phyloP scores from a whole-genome alignment of 2,329 filamentous ascomycete species.

The Sphaerulina populicola region DNA sequence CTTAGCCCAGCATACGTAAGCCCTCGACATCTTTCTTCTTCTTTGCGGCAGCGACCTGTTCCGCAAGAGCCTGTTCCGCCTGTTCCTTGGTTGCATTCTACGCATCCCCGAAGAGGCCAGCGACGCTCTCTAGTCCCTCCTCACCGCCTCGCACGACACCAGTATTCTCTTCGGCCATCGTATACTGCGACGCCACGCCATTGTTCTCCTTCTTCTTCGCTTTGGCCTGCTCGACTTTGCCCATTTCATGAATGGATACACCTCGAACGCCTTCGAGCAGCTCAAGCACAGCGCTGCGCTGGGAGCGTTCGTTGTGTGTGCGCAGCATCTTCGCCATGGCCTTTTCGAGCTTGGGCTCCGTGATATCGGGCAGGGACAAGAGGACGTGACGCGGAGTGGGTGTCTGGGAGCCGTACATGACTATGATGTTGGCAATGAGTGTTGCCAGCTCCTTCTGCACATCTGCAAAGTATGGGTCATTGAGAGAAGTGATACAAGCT shows the following conservation, averaged over 20 bases:
- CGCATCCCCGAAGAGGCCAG: constrained; percentile 38
- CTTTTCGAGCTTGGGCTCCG: constrained; percentile 55
- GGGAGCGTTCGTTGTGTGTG: constrained; percentile 54
- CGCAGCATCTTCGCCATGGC: constrained; percentile 34
- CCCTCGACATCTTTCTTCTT: background rate
- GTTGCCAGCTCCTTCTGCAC: constrained; percentile 85
- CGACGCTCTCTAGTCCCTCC: constrained; percentile 38
- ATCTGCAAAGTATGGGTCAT: constrained; percentile 95
- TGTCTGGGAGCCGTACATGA: constrained; percentile 63
- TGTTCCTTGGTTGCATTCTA: constrained; percentile 3
- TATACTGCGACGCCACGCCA: constrained; percentile 25
- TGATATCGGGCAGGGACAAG: constrained; percentile 70
- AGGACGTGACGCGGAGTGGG: constrained; percentile 66
- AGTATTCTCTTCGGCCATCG: constrained; percentile 37
- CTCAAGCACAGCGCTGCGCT: constrained; percentile 73
- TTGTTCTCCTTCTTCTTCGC: constrained; percentile 28
- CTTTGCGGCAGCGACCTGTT: background rate
- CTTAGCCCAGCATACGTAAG: too few relatives aligned
- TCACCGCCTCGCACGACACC: constrained; percentile 35
- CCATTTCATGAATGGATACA: constrained; percentile 86
- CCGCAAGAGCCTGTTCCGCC: background rate
- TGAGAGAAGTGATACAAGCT: constrained; percentile 79
- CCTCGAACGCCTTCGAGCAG: constrained; percentile 79
- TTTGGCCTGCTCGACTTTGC: constrained; percentile 54
- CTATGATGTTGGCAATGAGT: constrained; percentile 77